Evolutionary conservation across 176 grass and related monocot species (phyloP).

Genomic region (Oryza punctata): DNA sequence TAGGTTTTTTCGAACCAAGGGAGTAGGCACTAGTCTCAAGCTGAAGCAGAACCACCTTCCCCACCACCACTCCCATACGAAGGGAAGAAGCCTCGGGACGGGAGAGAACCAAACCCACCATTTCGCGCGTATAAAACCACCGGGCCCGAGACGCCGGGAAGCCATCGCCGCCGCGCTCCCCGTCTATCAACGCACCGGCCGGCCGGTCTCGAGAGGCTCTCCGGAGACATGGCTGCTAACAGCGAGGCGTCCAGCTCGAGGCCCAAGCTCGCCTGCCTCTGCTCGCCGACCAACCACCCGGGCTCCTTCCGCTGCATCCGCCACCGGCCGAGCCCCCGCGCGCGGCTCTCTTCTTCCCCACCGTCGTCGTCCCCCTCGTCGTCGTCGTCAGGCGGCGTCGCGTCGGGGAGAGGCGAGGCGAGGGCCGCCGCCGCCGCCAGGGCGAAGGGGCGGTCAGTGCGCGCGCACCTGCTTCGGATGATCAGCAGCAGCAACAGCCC

Average conservation of each 20-base stretch:
- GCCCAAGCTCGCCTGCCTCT: constrained; percentile 53
- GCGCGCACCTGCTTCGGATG: constrained; percentile 58
- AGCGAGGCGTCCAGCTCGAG: neutral
- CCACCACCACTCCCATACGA: neutral
- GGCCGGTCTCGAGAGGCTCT: neutral
- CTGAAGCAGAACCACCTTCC: no score
- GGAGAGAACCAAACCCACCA: no score
- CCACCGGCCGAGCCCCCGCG: constrained; percentile 25
- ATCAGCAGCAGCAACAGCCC: constrained; percentile 41
- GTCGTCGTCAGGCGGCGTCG: neutral
- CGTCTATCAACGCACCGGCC: neutral
- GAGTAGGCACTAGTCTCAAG: no score
- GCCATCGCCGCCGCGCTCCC: neutral
- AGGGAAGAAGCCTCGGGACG: neutral
- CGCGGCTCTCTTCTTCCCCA: no score
- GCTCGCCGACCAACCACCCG: constrained; percentile 77
- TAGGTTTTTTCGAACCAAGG: no score
- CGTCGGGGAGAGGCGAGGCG: neutral
- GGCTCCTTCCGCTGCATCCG: constrained; percentile 83
- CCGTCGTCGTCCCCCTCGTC: neutral
- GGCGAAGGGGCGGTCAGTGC: constrained; percentile 47
- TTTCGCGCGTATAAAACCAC: constrained; percentile 20
- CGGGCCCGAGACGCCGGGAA: neutral
- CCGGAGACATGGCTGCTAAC: constrained; percentile 38
- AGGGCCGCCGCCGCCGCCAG: neutral